Conservation (phyloP, 2,329 filamentous ascomycete genomes). For the Cladobotryum mycophilum region DNA sequence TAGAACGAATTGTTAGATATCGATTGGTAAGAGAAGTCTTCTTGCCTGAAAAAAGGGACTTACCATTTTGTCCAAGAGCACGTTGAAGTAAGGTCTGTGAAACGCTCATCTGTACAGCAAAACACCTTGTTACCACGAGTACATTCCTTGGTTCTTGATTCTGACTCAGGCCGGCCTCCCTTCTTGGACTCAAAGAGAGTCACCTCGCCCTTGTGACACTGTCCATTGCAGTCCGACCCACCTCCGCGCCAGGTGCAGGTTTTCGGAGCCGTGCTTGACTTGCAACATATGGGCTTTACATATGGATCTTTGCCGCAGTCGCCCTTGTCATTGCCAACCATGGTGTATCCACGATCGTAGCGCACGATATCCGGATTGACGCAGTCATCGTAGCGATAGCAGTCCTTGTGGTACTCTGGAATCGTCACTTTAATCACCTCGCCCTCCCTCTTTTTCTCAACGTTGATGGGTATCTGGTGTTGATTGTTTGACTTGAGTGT, state of each 20-base stretch:
- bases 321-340: constrained; percentile 4
- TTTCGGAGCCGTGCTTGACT: background rate
- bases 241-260: constrained; percentile 12
- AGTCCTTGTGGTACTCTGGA: constrained; percentile 3
- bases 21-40: too few relatives aligned
- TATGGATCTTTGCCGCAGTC: background rate
- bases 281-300: constrained; percentile 12
- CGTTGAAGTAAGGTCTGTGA: background rate
- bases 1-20: background rate
- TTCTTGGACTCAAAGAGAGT: constrained; percentile 7
- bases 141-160: background rate
- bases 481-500: too few relatives aligned
- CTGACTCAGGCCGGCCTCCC: background rate
- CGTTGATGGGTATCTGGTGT: too few relatives aligned
- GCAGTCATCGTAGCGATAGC: constrained; percentile 2
- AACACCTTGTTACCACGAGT: constrained; percentile 12
- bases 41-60: background rate
- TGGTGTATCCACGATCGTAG: constrained; percentile 6
- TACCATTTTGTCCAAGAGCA: constrained; percentile 9
- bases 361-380: background rate
- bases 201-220: constrained; percentile 12
- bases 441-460: background rate
- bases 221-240: constrained; percentile 12
- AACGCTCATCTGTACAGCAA: constrained; percentile 9
- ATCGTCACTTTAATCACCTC: background rate